Evolutionary conservation across 2,329 filamentous ascomycete species (phyloP), one percentile per base, ranked within the genome.

Genomic region (Fusarium chlamydosporum): DNA sequence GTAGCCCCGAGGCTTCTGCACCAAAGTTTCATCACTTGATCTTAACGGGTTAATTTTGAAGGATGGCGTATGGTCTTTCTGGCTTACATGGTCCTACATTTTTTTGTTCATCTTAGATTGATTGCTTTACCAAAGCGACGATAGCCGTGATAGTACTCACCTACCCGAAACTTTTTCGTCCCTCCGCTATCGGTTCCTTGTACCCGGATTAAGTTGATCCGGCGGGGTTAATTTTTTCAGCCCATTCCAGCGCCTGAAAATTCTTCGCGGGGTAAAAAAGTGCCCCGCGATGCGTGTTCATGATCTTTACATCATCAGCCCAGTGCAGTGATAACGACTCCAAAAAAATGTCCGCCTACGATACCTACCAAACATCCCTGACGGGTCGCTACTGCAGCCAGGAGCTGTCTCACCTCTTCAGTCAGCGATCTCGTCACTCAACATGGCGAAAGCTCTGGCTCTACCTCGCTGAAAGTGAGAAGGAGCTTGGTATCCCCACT

Each of bases 381-480:
- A 62, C 59, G 4, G 56, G 38, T 31, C 46, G 59, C 20, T 62
- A 62, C 56, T 62, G 59, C 59, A 62, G 59, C 35, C 37, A 61
- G 46, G 59, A 62, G 56, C 29, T 62, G 40, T 61, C 56, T 7
- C 59, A 62, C n/a, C 56, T 62, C 20, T 62, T 61, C 56, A 62
- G 59, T 15, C 59, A 61, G 26, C 57, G 59, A 29, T 56, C 66
- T 18, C 51, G 70, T 20, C 45, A 58, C 34, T 68, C 59, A 4
- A 70, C 63, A 34, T 72, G 70, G 69, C 56, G 68, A 7, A 60
- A 71, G 56, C 54, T 69, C 9, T 71, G 68, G 61, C 42, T 58
- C 6, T 46, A 55, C 26, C 68, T 69, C 16, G 68, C 61, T 12
- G 68, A 71, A 47, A 34, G 42, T 29, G 68, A 71, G 61, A 56